These are phyloP conservation scores for Candida nonsorbophila DNA, from an alignment of 805 yeast species.

Conservation along the genomic window DNA sequence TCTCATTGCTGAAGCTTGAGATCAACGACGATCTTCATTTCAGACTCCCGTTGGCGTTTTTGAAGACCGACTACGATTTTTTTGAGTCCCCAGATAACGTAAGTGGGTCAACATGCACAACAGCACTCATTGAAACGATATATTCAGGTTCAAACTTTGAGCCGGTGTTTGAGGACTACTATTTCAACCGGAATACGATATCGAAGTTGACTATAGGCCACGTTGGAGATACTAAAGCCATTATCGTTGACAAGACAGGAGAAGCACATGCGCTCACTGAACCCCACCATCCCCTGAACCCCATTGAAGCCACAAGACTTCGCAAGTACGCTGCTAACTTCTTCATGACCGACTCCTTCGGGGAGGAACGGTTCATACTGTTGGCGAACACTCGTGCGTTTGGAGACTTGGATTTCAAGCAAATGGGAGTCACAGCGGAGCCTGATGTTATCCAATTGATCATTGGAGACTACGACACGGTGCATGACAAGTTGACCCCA, in stretches of 20 bases:
- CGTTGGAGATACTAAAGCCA: conserved; percentile 87
- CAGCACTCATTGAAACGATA: conserved; percentile 51
- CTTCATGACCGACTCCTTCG: conserved; percentile 84
- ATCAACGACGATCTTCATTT: conserved; percentile 50
- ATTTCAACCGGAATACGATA: conserved; percentile 62
- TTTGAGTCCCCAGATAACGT: conserved; percentile 31
- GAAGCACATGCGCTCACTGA: conserved; percentile 72
- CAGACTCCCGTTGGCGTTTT: conserved; percentile 59
- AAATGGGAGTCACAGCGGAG: conserved; percentile 84
- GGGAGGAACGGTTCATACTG: conserved; percentile 77
- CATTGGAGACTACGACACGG: conserved; percentile 49
- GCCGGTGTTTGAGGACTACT: conserved; percentile 34
- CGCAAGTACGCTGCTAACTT: conserved; percentile 55
- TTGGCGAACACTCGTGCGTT: conserved; percentile 92
- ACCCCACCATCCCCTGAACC: conserved; percentile 84
- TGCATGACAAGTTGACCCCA: conserved; percentile 31
- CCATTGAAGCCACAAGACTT: conserved; percentile 69
- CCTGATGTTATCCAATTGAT: conserved; percentile 75
- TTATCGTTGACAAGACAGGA: conserved; percentile 79
- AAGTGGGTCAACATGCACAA: conserved; percentile 72
- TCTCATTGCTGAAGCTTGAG: conserved; percentile 9
- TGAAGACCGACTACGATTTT: conserved; percentile 62
- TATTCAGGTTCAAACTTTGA: conserved; percentile 22
- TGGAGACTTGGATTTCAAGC: conserved; percentile 81
- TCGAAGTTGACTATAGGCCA: conserved; percentile 76